A percentile compares a stretch with the other conserved stretches of the same genome.
phyloP scores from a whole-genome alignment of 1,284 basidiomycete genomes.

The Cryptococcus sp. region DNA sequence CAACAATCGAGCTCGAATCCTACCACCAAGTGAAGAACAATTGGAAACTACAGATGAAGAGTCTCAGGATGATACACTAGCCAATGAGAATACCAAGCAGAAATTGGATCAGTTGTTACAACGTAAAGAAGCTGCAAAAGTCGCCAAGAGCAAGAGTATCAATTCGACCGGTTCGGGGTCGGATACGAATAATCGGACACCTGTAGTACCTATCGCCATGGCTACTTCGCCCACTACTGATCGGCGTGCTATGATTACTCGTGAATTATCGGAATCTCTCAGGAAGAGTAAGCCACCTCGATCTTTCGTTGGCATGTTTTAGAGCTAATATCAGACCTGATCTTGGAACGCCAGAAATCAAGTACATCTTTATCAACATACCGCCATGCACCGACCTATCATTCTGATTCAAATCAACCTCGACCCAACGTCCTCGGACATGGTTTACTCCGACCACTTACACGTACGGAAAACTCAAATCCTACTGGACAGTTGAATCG shows the following conservation, averaged over 20 bases:
- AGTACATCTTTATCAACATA: conserved; percentile 5
- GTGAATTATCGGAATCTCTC: conserved; percentile 45
- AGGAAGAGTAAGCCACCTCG: conserved; percentile 33
- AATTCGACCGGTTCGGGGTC: conserved; percentile 35
- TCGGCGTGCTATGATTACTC: conserved; percentile 40
- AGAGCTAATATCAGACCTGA: conserved; percentile 28
- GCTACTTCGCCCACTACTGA: conserved; percentile 29
- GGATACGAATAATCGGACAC: conserved; percentile 33
- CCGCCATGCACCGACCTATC: not conserved
- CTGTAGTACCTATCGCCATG: conserved; percentile 19
- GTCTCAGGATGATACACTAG: conserved; percentile 33
- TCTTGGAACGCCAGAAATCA: conserved; percentile 44
- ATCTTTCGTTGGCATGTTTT: not conserved
- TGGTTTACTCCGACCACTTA: conserved; percentile 37
- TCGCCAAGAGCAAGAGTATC: conserved; percentile 21
- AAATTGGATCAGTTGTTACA: conserved; percentile 36
- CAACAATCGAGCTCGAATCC: not conserved
- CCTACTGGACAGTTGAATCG: not conserved
- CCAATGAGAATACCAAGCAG: conserved; percentile 30
- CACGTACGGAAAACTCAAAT: conserved; percentile 21
- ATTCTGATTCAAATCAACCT: conserved; percentile 6
- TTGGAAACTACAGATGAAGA: conserved; percentile 36
- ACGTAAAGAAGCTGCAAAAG: conserved; percentile 9
- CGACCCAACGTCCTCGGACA: conserved; percentile 31
- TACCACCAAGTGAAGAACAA: conserved; percentile 4